Evolutionary conservation across 2,329 filamentous ascomycete genomes (phyloP).

Genomic region (Ophiostoma pallidulum): DNA sequence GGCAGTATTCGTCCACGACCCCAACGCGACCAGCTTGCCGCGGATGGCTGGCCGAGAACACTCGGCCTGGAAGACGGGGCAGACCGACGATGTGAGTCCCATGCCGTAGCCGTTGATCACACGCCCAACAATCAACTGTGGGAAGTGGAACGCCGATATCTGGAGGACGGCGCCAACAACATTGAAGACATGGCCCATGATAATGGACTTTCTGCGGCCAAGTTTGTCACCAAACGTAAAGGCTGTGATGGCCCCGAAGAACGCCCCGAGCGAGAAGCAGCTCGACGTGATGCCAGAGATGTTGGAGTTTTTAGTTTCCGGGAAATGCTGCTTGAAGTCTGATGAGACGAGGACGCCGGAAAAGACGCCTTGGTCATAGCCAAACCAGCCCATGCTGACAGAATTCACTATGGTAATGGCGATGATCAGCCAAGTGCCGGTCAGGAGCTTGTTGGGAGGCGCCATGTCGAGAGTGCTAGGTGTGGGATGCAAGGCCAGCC

Average conservation of each 20-base stretch:
- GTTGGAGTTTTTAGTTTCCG: conserved; percentile 28
- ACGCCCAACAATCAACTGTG: conserved; percentile 33
- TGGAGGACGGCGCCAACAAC: conserved; percentile 28
- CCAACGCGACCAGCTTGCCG: conserved; percentile 37
- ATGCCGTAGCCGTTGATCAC: conserved; percentile 33
- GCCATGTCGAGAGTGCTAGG: background rate
- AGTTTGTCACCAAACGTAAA: conserved; percentile 26
- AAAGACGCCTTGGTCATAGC: conserved; percentile 32
- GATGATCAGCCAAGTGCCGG: conserved; percentile 2
- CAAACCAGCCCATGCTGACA: conserved; percentile 24
- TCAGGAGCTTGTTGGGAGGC: background rate
- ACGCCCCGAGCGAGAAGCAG: conserved; percentile 31
- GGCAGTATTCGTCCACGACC: conserved; percentile 30
- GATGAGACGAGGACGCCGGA: conserved; percentile 32
- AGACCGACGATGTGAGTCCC: conserved; percentile 26
- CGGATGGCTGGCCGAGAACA: conserved; percentile 27
- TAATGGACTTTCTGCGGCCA: conserved; percentile 25
- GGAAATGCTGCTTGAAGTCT: conserved; percentile 31
- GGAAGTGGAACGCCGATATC: conserved; percentile 25
- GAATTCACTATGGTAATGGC: conserved; percentile 6
- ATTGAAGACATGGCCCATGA: conserved; percentile 25
- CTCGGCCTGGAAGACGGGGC: conserved; percentile 27
- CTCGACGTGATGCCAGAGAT: conserved; percentile 36
- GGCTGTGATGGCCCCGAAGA: conserved; percentile 24
- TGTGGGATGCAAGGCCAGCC: background rate